A percentile compares a stretch with the other conserved stretches of the same genome.
Evolutionary conservation across 768 basidiomycete species (phyloP).

Genomic region (Mycena leptocephala): DNA sequence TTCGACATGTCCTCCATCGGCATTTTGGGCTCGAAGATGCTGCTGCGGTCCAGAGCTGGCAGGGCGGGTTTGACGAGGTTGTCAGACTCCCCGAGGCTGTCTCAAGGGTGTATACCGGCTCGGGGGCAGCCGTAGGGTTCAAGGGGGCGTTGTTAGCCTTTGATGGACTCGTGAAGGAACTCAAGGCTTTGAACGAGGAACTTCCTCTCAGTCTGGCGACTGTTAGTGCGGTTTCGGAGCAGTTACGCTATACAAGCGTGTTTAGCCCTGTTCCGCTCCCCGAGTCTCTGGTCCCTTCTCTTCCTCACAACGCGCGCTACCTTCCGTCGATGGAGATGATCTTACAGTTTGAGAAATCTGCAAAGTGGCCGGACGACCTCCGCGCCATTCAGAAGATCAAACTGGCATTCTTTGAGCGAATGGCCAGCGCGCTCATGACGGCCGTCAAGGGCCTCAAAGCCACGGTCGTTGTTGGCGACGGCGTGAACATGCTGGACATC

Average conservation of each 20-base stretch:
- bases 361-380: conserved; percentile 96
- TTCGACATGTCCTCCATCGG: conserved; percentile 78
- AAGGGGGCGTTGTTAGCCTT: conserved; percentile 86
- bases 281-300: conserved; percentile 60
- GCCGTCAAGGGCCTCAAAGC: conserved; percentile 68
- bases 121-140: conserved; percentile 69
- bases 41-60: conserved; percentile 70
- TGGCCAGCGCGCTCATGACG: conserved; percentile 78
- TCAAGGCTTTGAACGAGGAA: conserved; percentile 82
- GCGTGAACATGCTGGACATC: conserved; percentile 65
- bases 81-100: conserved; percentile 74
- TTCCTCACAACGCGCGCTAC: conserved; percentile 77
- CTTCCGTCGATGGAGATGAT: conserved; percentile 81
- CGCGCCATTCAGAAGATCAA: conserved; percentile 95
- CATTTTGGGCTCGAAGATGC: conserved; percentile 80
- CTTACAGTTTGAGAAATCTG: conserved; percentile 93
- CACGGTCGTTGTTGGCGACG: conserved; percentile 71
- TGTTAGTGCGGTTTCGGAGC: conserved; percentile 81
- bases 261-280: conserved; percentile 88
- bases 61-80: conserved; percentile 70
- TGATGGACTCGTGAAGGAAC: conserved; percentile 80
- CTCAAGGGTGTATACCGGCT: conserved; percentile 59
- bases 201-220: conserved; percentile 86
- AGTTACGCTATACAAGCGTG: conserved; percentile 87
- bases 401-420: conserved; percentile 89